Conservation (phyloP, 805 yeast genomes). For the Tetrapisispora nanseiensis region DNA sequence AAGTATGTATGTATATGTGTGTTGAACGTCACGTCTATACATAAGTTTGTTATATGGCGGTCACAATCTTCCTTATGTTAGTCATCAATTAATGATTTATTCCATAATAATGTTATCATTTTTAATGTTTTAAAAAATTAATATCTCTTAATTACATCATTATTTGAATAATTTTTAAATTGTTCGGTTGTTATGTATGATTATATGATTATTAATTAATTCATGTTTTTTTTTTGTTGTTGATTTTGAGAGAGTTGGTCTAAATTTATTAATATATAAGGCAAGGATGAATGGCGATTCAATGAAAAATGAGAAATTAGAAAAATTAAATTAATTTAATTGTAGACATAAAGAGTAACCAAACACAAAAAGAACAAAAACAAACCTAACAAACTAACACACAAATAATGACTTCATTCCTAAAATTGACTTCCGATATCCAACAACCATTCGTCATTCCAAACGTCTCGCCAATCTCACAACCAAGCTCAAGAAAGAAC, state of each 20-base stretch:
- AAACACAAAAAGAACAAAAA: conserved; percentile 2
- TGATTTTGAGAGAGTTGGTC: neutral
- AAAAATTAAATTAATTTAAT: too few species aligned
- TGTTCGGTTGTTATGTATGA: too few species aligned
- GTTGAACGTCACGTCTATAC: too few species aligned
- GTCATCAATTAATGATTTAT: neutral
- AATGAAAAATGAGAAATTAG: neutral
- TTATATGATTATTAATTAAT: too few species aligned
- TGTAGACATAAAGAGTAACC: conserved; percentile 2
- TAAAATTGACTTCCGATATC: conserved; percentile 46
- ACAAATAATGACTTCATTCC: conserved; percentile 29
- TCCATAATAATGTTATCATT: neutral
- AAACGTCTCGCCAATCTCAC: conserved; percentile 48
- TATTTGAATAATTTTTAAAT: too few species aligned
- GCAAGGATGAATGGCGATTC: neutral
- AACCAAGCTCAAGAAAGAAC: conserved; percentile 26
- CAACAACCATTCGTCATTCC: conserved; percentile 59
- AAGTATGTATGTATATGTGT: too few species aligned
- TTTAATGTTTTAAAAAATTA: too few species aligned
- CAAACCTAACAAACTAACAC: conserved; percentile 2
- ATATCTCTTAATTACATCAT: too few species aligned
- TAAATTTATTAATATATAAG: conserved; percentile 1
- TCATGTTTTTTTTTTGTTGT: neutral
- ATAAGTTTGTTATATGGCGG: too few species aligned
- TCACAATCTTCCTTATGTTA: neutral